phyloP scores from a whole-genome alignment of 345 rosid species.

The Reutealis trisperma region DNA sequence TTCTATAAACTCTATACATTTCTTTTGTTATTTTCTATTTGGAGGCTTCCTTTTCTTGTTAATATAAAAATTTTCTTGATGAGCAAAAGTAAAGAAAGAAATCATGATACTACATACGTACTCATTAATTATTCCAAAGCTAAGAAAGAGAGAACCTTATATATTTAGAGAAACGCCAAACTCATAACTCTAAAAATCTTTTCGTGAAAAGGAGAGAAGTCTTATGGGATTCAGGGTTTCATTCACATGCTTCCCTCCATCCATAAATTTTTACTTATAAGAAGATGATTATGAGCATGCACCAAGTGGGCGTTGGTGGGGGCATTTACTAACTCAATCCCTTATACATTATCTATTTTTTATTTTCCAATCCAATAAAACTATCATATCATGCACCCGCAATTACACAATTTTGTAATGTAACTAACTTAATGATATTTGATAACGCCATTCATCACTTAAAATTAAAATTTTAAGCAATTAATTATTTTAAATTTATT shows the following conservation, averaged over 20 bases:
- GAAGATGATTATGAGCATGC: not conserved
- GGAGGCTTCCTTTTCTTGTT: conserved; percentile 23
- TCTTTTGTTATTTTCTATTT: conserved; percentile 32
- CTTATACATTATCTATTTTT: not conserved
- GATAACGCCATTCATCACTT: too few relatives aligned
- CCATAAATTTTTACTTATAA: conserved; percentile 24
- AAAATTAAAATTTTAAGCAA: too few relatives aligned
- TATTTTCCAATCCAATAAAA: conserved; percentile 30
- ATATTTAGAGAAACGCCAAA: conserved; percentile 39
- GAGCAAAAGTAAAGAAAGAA: conserved; percentile 29
- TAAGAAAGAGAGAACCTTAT: conserved; percentile 6
- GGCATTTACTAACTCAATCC: not conserved
- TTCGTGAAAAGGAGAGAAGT: conserved; percentile 66
- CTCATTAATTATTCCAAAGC: conserved; percentile 30
- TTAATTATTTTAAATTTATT: too few relatives aligned
- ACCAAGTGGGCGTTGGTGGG: conserved; percentile 39
- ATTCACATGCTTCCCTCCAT: conserved; percentile 57
- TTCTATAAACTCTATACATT: not conserved
- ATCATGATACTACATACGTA: too few relatives aligned
- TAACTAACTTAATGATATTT: too few relatives aligned
- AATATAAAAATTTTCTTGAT: not conserved
- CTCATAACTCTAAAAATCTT: conserved; percentile 50
- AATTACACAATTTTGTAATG: not conserved
- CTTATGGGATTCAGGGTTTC: conserved; percentile 57
- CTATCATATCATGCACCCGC: not conserved